Base-by-base conservation (phyloP, 768 basidiomycete genomes). In the Exidia glandulosa region DNA sequence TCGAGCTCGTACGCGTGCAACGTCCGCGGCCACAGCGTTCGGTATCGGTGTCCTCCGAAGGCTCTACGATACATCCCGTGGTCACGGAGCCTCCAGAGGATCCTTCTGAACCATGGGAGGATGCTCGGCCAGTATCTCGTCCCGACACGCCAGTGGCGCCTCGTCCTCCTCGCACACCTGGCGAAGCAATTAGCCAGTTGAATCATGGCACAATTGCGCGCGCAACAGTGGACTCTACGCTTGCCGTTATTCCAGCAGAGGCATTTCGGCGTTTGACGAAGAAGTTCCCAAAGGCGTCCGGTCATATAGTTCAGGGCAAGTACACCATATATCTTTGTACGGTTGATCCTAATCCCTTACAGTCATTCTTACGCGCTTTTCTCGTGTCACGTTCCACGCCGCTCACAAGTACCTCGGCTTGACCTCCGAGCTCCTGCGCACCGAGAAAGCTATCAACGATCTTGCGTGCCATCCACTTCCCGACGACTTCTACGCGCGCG, bases 221-320 rank as follows among this genome's bases (percentile, higher is more conserved):
- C 36, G 96, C 96, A 6, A 87, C 87, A 3, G 88, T 90, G 58
- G 96, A 99, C 66, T 90, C 90, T 3, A 98, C 96, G 2, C 76
- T 99, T 23, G 96, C 95, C n/a, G 95, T 99, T 10, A 98, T 99
- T 59, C 96, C 96, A 29, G 95, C 96, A 2, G 94, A 97, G 70
- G 96, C 95, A 3, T 99, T 99, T 74, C 79, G 88, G 59, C 79
- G 94, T 56, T 75, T 99, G 41, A 97, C 95, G 2, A 91, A 94
- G 73, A 94, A 95, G 69, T 96, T 88, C 66, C 96, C 96, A 0
- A 98, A 98, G 67, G 94, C 96, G 2, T 90, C 94, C 36, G 94
- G 94, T 3, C 93, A 94, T 66, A 94, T 97, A 61, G 92, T 96
- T 0, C 91, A 94, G 81, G 92, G 93, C 85, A 67, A 34, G 69